These are phyloP conservation scores for Carex littledalei DNA, from an alignment of 176 grass and related monocot species.

Conservation along the genomic window DNA sequence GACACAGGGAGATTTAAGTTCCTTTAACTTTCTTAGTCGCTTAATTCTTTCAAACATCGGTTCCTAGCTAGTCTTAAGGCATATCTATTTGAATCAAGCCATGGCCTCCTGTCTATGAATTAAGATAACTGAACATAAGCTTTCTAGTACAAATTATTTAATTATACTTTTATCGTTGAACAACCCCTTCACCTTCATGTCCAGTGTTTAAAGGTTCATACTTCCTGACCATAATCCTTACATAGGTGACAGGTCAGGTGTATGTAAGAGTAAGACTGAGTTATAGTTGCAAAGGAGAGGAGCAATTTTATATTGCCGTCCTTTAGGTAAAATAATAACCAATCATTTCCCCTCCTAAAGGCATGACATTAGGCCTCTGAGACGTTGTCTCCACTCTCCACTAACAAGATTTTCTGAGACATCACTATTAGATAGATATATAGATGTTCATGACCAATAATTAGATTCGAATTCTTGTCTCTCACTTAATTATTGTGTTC, in stretches of 20 bases:
- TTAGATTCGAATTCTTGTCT: constrained; percentile 21
- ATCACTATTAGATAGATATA: too few species aligned
- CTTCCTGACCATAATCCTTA: background rate
- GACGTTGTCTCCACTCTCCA: constrained; percentile 9
- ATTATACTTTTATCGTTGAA: too few species aligned
- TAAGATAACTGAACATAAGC: too few species aligned
- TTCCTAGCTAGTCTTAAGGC: too few species aligned
- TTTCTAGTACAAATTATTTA: too few species aligned
- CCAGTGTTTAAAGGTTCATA: background rate
- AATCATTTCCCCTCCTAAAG: constrained; percentile 24
- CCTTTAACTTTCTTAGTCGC: too few species aligned
- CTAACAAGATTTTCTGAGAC: constrained; percentile 3
- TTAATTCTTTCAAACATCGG: too few species aligned
- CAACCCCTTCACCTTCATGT: too few species aligned
- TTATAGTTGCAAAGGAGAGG: constrained; percentile 4
- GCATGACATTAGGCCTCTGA: constrained; percentile 5
- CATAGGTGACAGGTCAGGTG: background rate
- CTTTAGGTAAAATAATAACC: constrained; percentile 18
- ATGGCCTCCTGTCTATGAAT: too few species aligned
- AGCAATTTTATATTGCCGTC: constrained; percentile 22
- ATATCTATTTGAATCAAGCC: too few species aligned
- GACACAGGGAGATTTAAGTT: too few species aligned
- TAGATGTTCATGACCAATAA: background rate
- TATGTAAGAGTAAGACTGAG: background rate
- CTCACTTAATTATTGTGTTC: constrained; percentile 23